Base-by-base conservation (phyloP, 179 eudicot genomes). In the Beta macrorhiza region DNA sequence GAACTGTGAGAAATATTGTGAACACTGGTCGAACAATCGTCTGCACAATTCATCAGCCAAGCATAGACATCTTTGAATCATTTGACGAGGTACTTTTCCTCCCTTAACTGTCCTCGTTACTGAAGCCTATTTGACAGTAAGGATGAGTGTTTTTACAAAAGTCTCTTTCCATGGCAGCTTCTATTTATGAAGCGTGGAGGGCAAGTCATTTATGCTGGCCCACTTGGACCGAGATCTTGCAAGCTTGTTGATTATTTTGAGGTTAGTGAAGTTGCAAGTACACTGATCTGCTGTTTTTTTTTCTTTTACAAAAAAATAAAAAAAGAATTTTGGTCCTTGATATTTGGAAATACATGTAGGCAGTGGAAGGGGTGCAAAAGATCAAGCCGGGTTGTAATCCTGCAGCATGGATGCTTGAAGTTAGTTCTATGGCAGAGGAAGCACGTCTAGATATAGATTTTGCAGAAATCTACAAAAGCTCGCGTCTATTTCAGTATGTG, bases 391-490 rank as follows among this genome's bases (percentile, higher is more conserved):
- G 97, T 79, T 85, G 91, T 76, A 95, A 95, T 82, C 98, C 98
- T 67, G 97, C 98, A 65, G 92, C 98, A 44, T 95, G 98, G 98
- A 95, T 95, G 94, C 91, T 95, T 83, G 98, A 95, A 81, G 95
- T 90, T 80, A 92, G 97, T 84, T 95, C 97, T 65, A 62, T 84
- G 62, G 79, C 87, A 76, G 97, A 93, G 87, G 98, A 95, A 88
- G 83, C 78, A 67, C 93, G 93, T 64, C 87, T 93, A 17, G 91
- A 87, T 65, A 90, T 93, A 62, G 98, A 95, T 85, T 95, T 95
- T 86, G 97, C 98, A 16, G 97, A 95, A 86, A 61, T 95, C 78
- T 95, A 95, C 86, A 82, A 88, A 86, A 86, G 80, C 55, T 95
- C 98, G 51, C 79, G 82, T 42, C 88, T 94, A 20, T 91, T 78